phyloP scores from a whole-genome alignment of 768 basidiomycete species.

The Boletus tylopilopsis region DNA sequence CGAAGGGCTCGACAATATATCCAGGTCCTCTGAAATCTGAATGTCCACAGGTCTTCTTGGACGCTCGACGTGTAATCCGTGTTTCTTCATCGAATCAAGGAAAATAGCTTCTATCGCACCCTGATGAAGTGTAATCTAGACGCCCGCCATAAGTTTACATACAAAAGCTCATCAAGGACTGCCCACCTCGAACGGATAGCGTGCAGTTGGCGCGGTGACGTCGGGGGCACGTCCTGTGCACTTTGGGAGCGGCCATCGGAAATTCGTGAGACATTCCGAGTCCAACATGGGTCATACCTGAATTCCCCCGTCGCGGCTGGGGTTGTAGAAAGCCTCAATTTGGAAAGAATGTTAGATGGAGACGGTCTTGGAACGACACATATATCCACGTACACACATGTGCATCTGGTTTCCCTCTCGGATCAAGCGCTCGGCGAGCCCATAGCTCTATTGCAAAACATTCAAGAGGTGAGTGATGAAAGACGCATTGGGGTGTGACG shows the following conservation, averaged over 20 bases:
- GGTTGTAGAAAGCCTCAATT: constrained; percentile 71
- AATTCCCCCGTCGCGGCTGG: constrained; percentile 55
- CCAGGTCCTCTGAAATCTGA: constrained; percentile 34
- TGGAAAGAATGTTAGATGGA: neutral
- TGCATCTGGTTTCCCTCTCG: constrained; percentile 67
- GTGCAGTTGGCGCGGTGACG: constrained; percentile 56
- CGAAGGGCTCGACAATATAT: constrained; percentile 31
- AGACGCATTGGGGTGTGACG: neutral
- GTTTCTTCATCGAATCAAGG: constrained; percentile 35
- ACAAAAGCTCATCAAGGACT: neutral
- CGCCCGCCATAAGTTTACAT: neutral
- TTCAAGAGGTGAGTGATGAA: neutral
- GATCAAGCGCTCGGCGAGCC: constrained; percentile 61
- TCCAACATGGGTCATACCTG: constrained; percentile 38
- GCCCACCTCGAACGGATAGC: constrained; percentile 72
- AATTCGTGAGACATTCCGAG: neutral
- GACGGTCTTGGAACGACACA: neutral
- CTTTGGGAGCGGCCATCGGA: constrained; percentile 31
- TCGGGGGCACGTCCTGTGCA: constrained; percentile 60
- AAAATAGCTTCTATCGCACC: constrained; percentile 42
- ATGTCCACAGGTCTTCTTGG: constrained; percentile 31
- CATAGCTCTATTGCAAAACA: constrained; percentile 57
- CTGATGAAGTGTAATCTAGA: constrained; percentile 36
- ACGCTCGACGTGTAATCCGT: constrained; percentile 35
- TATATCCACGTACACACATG: constrained; percentile 47